These are phyloP conservation scores for Lactarius sanguifluus DNA, from an alignment of 768 basidiomycete species.

Conservation along the genomic window DNA sequence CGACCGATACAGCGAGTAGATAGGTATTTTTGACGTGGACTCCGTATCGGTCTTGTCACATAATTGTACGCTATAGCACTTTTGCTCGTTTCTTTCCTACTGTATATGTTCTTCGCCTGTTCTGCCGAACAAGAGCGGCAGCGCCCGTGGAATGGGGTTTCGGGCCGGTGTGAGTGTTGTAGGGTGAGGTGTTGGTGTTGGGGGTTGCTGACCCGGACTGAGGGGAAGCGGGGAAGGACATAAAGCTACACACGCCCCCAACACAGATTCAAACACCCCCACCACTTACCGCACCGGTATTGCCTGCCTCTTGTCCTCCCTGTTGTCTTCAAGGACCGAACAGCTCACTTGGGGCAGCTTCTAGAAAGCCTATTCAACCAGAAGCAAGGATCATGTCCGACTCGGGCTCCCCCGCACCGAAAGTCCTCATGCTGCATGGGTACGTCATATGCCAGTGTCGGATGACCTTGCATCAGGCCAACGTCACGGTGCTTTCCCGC, in stretches of 20 bases:
- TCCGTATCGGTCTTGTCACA: neutral
- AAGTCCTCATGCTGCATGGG: slow-evolving; percentile 26
- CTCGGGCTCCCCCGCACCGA: neutral
- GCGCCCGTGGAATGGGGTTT: slow-evolving; percentile 2
- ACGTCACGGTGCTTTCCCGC: neutral
- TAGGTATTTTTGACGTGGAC: neutral
- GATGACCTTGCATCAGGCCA: neutral
- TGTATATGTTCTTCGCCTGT: neutral
- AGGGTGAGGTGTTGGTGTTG: neutral
- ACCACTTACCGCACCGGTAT: neutral
- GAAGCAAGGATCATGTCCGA: slow-evolving; percentile 11
- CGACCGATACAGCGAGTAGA: slow-evolving; percentile 64
- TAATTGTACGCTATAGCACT: slow-evolving; percentile 2
- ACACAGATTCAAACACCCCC: neutral
- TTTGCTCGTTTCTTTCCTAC: neutral
- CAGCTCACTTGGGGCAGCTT: neutral
- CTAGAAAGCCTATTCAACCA: neutral
- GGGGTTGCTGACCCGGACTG: neutral
- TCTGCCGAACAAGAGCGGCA: slow-evolving; percentile 1
- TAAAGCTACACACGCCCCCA: neutral
- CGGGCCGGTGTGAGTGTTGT: neutral
- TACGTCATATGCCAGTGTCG: slow-evolving; percentile 7
- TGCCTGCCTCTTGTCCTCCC: neutral
- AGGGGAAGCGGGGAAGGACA: neutral
- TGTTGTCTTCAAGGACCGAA: neutral